Percentiles rank a stretch among this genome's conserved stretches.
Evolutionary conservation across 176 grass and related monocot genomes (phyloP).

Genomic region (Luzula sylvatica): DNA sequence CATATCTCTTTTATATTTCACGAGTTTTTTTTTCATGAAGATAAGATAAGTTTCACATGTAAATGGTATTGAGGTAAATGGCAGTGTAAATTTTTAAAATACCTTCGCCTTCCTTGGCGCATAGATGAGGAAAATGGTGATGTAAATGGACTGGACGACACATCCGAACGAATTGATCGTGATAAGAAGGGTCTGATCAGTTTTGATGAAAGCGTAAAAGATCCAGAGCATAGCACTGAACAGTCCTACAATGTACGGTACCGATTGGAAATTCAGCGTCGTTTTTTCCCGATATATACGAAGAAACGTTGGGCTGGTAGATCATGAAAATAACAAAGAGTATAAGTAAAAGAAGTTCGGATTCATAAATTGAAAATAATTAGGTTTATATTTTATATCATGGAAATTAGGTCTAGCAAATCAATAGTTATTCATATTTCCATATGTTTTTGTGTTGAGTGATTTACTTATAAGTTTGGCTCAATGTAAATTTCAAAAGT

Average conservation of each 20-base stretch:
- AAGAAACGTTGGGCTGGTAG: conserved; percentile 56
- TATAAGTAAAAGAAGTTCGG: too few relatives aligned
- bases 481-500: neutral
- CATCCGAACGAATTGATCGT: conserved; percentile 76
- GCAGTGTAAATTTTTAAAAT: neutral
- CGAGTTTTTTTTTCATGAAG: too few relatives aligned
- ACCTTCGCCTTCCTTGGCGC: conserved; percentile 35
- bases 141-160: conserved; percentile 56
- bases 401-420: neutral
- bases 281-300: conserved; percentile 56
- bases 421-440: neutral
- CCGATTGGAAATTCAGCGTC: conserved; percentile 69
- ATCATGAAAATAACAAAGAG: too few relatives aligned
- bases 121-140: conserved; percentile 52
- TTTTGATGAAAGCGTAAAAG: conserved; percentile 64
- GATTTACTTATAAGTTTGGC: neutral
- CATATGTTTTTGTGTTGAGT: neutral
- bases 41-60: neutral
- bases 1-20: too few relatives aligned
- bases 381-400: neutral
- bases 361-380: neutral
- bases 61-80: neutral
- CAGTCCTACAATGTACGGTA: conserved; percentile 76
- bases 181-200: conserved; percentile 53
- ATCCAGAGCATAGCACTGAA: conserved; percentile 93